Conservation (phyloP, 805 yeast species). For the Debaryomyces castellii region DNA sequence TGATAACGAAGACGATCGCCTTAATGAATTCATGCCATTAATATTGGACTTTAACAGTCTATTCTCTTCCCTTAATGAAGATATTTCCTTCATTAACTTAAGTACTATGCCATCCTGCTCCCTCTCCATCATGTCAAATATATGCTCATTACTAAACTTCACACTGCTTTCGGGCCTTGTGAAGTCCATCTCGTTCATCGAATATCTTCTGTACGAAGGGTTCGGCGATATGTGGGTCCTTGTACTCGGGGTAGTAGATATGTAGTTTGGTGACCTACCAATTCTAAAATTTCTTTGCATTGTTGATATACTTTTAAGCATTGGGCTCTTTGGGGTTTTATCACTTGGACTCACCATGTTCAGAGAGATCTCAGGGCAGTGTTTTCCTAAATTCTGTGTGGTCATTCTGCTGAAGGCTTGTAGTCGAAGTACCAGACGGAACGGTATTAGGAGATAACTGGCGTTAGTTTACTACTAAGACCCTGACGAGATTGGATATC, state of each 20-base stretch:
- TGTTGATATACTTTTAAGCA: constrained; percentile 7
- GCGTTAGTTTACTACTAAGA: no score
- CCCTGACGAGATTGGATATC: not conserved
- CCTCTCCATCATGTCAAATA: constrained; percentile 62
- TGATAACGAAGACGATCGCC: constrained; percentile 1
- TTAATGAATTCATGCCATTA: not conserved
- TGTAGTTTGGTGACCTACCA: constrained; percentile 7
- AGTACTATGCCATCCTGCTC: constrained; percentile 77
- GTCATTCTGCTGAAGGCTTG: not conserved
- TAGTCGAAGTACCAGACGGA: no score
- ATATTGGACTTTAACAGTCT: constrained; percentile 27
- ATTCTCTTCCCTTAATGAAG: constrained; percentile 52
- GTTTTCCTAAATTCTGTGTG: not conserved
- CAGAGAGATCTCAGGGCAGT: not conserved
- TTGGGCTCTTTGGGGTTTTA: constrained; percentile 1
- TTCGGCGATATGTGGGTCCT: constrained; percentile 8
- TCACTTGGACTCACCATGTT: not conserved
- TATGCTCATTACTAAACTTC: constrained; percentile 42
- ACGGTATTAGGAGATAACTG: no score
- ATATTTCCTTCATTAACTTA: constrained; percentile 63
- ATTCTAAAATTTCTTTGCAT: constrained; percentile 10
- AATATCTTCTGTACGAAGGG: constrained; percentile 4
- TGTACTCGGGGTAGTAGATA: constrained; percentile 5
- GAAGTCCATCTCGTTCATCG: constrained; percentile 4
- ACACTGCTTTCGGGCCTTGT: not conserved